Percentiles rank a stretch among this genome's conserved stretches.
Conservation (phyloP, 2,329 filamentous ascomycete species). For the Alternaria novae-zelandiae region DNA sequence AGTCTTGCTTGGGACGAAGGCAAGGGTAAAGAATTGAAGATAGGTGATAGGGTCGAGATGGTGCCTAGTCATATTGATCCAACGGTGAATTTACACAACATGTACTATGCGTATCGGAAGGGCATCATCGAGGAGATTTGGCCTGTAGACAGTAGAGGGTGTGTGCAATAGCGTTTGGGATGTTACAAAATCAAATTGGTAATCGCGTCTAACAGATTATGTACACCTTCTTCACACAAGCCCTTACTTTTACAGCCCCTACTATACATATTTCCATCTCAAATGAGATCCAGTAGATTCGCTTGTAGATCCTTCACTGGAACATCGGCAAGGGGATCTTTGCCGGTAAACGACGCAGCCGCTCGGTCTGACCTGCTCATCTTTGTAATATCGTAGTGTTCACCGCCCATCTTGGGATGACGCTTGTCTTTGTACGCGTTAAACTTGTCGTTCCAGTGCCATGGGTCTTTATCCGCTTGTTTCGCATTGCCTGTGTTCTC, state of each 20-base stretch:
- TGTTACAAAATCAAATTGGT: too few relatives aligned
- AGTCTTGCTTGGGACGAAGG: constrained; percentile 55
- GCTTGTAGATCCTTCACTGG: constrained; percentile 10
- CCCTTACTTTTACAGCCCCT: background rate
- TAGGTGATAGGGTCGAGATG: constrained; percentile 60
- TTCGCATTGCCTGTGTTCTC: background rate
- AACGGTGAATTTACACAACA: constrained; percentile 60
- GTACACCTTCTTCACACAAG: background rate
- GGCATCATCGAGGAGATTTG: constrained; percentile 60
- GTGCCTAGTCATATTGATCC: constrained; percentile 63
- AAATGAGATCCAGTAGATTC: constrained; percentile 7
- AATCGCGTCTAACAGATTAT: background rate
- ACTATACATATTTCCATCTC: background rate
- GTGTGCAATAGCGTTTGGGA: constrained; percentile 52
- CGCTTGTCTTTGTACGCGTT: constrained; percentile 10
- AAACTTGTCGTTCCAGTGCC: constrained; percentile 18
- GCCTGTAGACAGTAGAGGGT: constrained; percentile 59
- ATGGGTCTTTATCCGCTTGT: constrained; percentile 14
- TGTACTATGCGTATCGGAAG: constrained; percentile 58
- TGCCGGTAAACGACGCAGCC: constrained; percentile 8
- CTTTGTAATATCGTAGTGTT: constrained; percentile 31
- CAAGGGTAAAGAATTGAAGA: constrained; percentile 39
- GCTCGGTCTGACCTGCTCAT: constrained; percentile 20
- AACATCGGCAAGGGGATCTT: constrained; percentile 21
- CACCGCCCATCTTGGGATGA: constrained; percentile 7